Conservation (phyloP, 2,329 filamentous ascomycete species). For the Apiospora rasikravindrae region DNA sequence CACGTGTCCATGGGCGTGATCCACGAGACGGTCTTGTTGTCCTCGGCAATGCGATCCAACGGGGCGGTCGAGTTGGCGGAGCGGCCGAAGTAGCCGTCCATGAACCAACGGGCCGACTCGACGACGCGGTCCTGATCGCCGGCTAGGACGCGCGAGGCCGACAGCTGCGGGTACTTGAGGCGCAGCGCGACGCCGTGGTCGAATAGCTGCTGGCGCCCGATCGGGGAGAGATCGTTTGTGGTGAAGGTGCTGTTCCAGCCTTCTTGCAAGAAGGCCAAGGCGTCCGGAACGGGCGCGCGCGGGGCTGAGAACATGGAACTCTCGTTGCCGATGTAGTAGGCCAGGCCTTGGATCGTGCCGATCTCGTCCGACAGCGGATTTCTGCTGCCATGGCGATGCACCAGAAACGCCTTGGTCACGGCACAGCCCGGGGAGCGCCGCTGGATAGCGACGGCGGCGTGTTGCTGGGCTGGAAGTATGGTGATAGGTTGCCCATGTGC, state of each 20-base stretch:
- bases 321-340: conserved; percentile 29
- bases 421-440: conserved; percentile 31
- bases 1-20: conserved; percentile 32
- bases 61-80: conserved; percentile 26
- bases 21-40: conserved; percentile 29
- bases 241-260: conserved; percentile 31
- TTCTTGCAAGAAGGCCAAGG: conserved; percentile 26
- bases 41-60: conserved; percentile 24
- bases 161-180: conserved; percentile 27
- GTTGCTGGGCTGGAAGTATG: conserved; percentile 30
- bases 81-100: conserved; percentile 32
- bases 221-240: conserved; percentile 28
- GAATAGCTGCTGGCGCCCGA: conserved; percentile 30
- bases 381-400: conserved; percentile 32
- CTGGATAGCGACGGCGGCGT: conserved; percentile 26
- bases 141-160: conserved; percentile 27
- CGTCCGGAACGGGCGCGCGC: conserved; percentile 23
- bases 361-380: conserved; percentile 30
- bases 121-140: conserved; percentile 31
- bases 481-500: conserved; percentile 31
- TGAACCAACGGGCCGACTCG: conserved; percentile 31
- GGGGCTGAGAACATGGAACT: conserved; percentile 28
- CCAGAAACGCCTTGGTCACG: conserved; percentile 28
- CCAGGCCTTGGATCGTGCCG: conserved; percentile 26
- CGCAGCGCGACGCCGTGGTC: conserved; percentile 31